Percentiles rank a stretch among this genome's conserved stretches.
Evolutionary conservation across 805 yeast species (phyloP).

Genomic region (Schwanniomyces occidentalis): DNA sequence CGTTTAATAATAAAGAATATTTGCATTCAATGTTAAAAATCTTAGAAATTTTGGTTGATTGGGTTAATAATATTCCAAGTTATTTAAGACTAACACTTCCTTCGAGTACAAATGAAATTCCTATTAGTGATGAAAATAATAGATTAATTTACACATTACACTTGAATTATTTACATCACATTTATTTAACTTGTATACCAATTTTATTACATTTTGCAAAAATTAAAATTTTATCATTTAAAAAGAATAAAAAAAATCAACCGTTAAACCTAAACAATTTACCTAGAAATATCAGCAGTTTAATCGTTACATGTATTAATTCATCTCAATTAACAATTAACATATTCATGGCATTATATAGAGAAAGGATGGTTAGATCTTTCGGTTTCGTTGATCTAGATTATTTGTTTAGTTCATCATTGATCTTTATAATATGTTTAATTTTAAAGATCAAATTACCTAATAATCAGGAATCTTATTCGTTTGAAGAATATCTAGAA

Average conservation of each 20-base stretch:
- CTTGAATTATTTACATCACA: constrained; percentile 29
- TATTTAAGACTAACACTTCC: constrained; percentile 17
- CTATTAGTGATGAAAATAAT: constrained; percentile 8
- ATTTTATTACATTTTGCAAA: constrained; percentile 23
- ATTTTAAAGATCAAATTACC: constrained; percentile 13
- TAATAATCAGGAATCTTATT: constrained; percentile 7
- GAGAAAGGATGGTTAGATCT: constrained; percentile 15
- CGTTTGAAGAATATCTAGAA: constrained; percentile 18
- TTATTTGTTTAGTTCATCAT: constrained; percentile 19
- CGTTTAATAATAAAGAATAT: constrained; percentile 16
- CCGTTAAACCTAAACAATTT: constrained; percentile 9
- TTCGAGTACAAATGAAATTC: constrained; percentile 5
- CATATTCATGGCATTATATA: constrained; percentile 22
- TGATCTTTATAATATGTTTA: constrained; percentile 21
- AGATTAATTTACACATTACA: constrained; percentile 25
- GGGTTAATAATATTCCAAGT: constrained; percentile 22
- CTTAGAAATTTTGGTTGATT: constrained; percentile 17
- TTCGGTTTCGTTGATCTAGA: constrained; percentile 31
- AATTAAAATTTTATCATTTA: constrained; percentile 14
- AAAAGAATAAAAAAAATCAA: background rate
- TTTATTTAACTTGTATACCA: constrained; percentile 26
- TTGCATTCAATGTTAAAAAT: constrained; percentile 14
- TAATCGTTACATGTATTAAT: constrained; percentile 17
- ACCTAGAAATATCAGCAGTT: constrained; percentile 20
- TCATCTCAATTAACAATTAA: constrained; percentile 24